Evolutionary conservation across 106 monocot species (phyloP).

Genomic region (Iris macrosiphon): DNA sequence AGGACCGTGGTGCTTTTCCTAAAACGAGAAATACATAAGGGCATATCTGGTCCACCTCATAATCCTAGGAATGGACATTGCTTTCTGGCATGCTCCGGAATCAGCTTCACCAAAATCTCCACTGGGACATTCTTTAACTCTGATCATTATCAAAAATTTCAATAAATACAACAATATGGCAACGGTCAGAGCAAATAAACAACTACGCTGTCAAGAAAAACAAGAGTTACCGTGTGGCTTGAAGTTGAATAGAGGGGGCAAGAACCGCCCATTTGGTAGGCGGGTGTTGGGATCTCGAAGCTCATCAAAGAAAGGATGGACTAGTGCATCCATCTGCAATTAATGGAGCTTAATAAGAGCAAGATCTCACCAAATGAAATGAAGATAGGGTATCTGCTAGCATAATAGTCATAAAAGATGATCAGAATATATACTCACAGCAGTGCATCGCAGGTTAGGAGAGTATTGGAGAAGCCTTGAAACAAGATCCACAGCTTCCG

Average conservation of each 20-base stretch:
- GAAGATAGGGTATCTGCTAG: too few relatives aligned
- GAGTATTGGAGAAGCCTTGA: slow-evolving; percentile 72
- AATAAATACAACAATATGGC: too few relatives aligned
- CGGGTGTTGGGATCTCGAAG: slow-evolving; percentile 52
- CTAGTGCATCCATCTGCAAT: slow-evolving; percentile 47
- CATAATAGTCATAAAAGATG: too few relatives aligned
- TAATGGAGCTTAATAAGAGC: too few relatives aligned
- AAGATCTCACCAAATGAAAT: too few relatives aligned
- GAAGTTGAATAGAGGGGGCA: slow-evolving; percentile 60
- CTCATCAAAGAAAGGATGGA: slow-evolving; percentile 56
- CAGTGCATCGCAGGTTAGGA: slow-evolving; percentile 56
- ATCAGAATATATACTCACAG: slow-evolving; percentile 49
- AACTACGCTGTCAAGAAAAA: too few relatives aligned
- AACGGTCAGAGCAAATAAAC: too few relatives aligned
- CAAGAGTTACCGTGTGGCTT: slow-evolving; percentile 44
- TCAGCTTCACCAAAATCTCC: slow-evolving; percentile 40
- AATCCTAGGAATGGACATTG: slow-evolving; percentile 55
- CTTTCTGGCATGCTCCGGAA: slow-evolving; percentile 64
- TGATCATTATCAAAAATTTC: slow-evolving; percentile 13
- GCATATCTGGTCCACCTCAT: too few relatives aligned
- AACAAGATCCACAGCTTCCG: slow-evolving; percentile 64
- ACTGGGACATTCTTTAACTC: slow-evolving; percentile 46
- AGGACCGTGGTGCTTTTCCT: too few relatives aligned
- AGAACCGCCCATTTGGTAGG: slow-evolving; percentile 46
- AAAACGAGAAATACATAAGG: too few relatives aligned